phyloP scores from a whole-genome alignment of 2,329 filamentous ascomycete species.

The Aspergillus fructus region DNA sequence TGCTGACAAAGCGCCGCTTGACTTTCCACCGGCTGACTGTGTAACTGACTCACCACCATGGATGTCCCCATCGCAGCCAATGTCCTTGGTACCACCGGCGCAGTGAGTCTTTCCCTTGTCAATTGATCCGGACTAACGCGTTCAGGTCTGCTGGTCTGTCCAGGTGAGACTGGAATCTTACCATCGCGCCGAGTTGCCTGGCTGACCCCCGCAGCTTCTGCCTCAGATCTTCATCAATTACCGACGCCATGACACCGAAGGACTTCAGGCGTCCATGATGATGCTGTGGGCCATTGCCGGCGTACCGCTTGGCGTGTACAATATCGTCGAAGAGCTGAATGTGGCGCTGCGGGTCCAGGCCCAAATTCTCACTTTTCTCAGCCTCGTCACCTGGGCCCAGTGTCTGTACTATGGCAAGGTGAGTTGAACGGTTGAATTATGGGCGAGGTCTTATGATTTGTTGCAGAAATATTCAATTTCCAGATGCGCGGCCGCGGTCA shows the following conservation, averaged over 20 bases:
- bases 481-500: conserved; percentile 50
- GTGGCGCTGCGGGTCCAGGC: conserved; percentile 56
- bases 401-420: conserved; percentile 55
- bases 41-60: conserved; percentile 22
- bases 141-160: conserved; percentile 63
- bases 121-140: background rate
- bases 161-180: conserved; percentile 45
- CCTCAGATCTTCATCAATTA: conserved; percentile 71
- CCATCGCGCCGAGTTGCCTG: background rate
- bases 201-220: conserved; percentile 52
- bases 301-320: conserved; percentile 64
- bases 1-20: too few relatives aligned
- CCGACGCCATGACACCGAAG: conserved; percentile 63
- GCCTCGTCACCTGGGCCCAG: conserved; percentile 54
- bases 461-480: conserved; percentile 53
- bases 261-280: conserved; percentile 70
- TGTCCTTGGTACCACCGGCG: conserved; percentile 31
- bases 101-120: conserved; percentile 18
- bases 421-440: background rate
- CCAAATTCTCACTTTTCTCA: conserved; percentile 55
- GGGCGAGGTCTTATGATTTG: background rate
- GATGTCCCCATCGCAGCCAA: conserved; percentile 30
- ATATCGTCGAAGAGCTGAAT: conserved; percentile 55
- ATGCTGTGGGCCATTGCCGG: conserved; percentile 67
- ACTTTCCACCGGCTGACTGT: too few relatives aligned